Base-by-base conservation (phyloP, 2,329 filamentous ascomycete genomes). In the Chrysoporthe cubensis region DNA sequence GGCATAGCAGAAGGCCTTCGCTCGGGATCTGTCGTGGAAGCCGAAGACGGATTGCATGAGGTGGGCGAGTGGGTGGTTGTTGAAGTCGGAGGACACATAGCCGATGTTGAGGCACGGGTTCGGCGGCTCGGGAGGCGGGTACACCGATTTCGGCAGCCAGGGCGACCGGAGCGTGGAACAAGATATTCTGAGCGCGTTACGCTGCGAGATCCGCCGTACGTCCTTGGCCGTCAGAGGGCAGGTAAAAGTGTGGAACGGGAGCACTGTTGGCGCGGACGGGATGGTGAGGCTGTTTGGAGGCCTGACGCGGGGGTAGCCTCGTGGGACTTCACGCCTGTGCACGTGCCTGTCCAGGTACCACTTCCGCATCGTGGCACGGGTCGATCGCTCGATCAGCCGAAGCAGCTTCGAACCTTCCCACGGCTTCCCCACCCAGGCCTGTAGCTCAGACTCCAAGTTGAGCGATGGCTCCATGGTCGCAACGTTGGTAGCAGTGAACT, bases 11-110 rank as follows among this genome's bases (percentile, higher is more conserved):
- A 94, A 94, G 0, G 96, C 95, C 73, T 91, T 92, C 18, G 93
- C 92, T 37, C 90, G 88, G 34, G 78, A 79, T 0, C 84, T 84
- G 73, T 97, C 84, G 76, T 99, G 96, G 68, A 98, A 84, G 0
- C 96, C 96, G 79, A 99, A 99, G 6, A 98, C 94, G 1, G 96
- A 98, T 80, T 99, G 96, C 96, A 99, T 99, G 85, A 99, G 79
- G 80, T 99, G 96, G 34, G 96, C 96, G 44, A 99, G 82, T 4
- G 96, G 96, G 76, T 99, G 96, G 74, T 99, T 99, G 76, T 99
- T 99, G 80, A 99, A 99, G 79, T 99, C 96, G 0, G 96, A 98
- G 3, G 96, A 98, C 48, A 99, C 90, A 77, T 99, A 99, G 59
- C 96, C 96, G 69, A 99, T 89, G 72, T 93, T 95, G n/a, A 99